Evolutionary conservation across 768 basidiomycete species (phyloP).

Genomic region (Lentinula sp.): DNA sequence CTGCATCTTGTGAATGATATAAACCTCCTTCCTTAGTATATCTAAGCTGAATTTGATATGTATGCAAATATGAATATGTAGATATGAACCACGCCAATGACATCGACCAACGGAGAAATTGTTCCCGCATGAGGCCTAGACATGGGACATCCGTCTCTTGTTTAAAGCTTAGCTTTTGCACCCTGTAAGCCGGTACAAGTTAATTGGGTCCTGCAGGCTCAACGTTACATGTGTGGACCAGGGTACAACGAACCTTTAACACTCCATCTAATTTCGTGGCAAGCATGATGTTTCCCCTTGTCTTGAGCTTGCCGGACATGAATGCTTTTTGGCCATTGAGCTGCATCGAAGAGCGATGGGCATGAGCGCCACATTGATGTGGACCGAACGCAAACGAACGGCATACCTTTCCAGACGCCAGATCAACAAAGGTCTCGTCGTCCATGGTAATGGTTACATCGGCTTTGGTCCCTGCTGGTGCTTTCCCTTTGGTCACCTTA

Average conservation of each 20-base stretch:
- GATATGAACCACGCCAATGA: too few species aligned
- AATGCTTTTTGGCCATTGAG: slow-evolving; percentile 92
- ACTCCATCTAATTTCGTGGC: slow-evolving; percentile 86
- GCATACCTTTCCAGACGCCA: slow-evolving; percentile 69
- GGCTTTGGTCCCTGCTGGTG: slow-evolving; percentile 56
- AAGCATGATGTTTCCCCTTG: slow-evolving; percentile 89
- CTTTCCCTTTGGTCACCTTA: slow-evolving; percentile 63
- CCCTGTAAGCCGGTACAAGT: slow-evolving; percentile 16
- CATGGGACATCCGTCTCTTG: not conserved
- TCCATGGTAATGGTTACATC: slow-evolving; percentile 79
- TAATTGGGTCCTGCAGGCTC: not conserved
- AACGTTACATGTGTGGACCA: not conserved
- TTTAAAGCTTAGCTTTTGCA: slow-evolving; percentile 42
- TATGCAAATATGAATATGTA: too few species aligned
- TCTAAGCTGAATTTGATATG: too few species aligned
- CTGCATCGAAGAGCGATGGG: slow-evolving; percentile 24
- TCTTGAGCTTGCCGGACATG: slow-evolving; percentile 93
- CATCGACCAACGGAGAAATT: too few species aligned
- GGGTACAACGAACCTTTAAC: slow-evolving; percentile 53
- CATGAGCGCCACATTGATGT: not conserved
- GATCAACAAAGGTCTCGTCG: slow-evolving; percentile 67
- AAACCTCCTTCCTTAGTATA: too few species aligned
- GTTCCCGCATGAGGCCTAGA: not conserved
- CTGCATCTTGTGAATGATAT: too few species aligned
- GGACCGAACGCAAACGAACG: not conserved